A percentile compares a stretch with the other conserved stretches of the same genome.
Conservation (phyloP, 1,284 basidiomycete genomes). For the Termitomyces sp. region DNA sequence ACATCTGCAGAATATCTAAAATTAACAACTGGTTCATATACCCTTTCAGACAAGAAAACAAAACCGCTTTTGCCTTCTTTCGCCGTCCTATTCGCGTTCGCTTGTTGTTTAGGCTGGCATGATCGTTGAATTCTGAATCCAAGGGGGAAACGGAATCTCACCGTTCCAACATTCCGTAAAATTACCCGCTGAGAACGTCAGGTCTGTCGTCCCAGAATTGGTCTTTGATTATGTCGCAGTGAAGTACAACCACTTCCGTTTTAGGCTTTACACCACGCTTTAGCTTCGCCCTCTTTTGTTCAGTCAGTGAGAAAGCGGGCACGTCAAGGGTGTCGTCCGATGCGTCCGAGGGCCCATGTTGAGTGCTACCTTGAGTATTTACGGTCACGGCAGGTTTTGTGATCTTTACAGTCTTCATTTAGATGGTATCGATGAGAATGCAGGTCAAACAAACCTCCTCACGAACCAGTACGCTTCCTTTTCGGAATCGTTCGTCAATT, state of each 20-base stretch:
- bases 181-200: conserved; percentile 26
- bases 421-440: no score
- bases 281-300: conserved; percentile 16
- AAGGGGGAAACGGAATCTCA: not conserved
- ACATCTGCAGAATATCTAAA: not conserved
- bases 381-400: not conserved
- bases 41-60: conserved; percentile 6
- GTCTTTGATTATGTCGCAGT: conserved; percentile 82
- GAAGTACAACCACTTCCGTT: conserved; percentile 51
- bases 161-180: not conserved
- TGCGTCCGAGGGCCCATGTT: conserved; percentile 1
- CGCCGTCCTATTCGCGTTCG: not conserved
- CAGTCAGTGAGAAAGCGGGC: not conserved
- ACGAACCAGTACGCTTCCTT: conserved; percentile 84
- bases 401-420: not conserved
- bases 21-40: not conserved
- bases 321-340: not conserved
- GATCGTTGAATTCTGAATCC: not conserved
- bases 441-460: conserved; percentile 32
- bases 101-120: not conserved
- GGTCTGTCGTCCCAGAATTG: conserved; percentile 69
- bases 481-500: conserved; percentile 71
- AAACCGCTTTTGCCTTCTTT: not conserved
- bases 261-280: conserved; percentile 29
- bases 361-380: not conserved